Base-by-base conservation (phyloP, 148 eudicot genomes). In the Oxyria digyna region DNA sequence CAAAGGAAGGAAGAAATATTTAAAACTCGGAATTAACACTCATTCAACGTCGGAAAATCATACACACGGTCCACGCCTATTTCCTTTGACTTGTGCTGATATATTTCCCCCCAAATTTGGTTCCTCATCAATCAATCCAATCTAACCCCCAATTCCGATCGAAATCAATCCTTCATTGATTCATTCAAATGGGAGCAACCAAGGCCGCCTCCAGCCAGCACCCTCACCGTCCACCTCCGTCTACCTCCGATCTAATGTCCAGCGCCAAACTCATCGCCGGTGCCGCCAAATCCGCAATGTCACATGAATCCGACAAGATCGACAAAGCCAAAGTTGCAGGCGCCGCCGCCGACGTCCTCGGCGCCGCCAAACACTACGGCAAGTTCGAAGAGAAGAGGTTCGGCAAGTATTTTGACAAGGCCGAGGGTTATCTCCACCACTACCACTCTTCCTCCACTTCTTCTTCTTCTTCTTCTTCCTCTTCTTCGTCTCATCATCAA, bases 231-330 rank as follows among this genome's bases (percentile, higher is more conserved):
- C 67, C 62, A 37, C 73, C 66, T n/a, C 48, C 72, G 18, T 73
- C 83, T 6, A 69, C 31, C 3, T 37, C 83, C 11, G 87, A 81
- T 0, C 77, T 81, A 3, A 37, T 83, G 67, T 64, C 84, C 4
- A 83, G 87, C 74, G 89, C 87, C 13, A 81, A 85, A 57, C 5
- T 77, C 10, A 41, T 85, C 23, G 85, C 85, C 1, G 87, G 71
- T 10, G 89, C 85, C 5, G 87, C 91, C 20, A 78, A 80, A 45
- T 71, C 77, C 33, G 81, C 83, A 15, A 10, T 71, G 20, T 15
- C 74, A 6, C 41, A 75, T 35, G 82, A 83, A 17, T 20, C 73
- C 8, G 66, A 55, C 62, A 71, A 74, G n/a, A 66, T 81, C 68
- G 86, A 86, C 67, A 78, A 80, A 46, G 78, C 67, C n/a, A 69